phyloP scores from a whole-genome alignment of 495 filamentous ascomycete genomes.

The Lepidopterella palustris region DNA sequence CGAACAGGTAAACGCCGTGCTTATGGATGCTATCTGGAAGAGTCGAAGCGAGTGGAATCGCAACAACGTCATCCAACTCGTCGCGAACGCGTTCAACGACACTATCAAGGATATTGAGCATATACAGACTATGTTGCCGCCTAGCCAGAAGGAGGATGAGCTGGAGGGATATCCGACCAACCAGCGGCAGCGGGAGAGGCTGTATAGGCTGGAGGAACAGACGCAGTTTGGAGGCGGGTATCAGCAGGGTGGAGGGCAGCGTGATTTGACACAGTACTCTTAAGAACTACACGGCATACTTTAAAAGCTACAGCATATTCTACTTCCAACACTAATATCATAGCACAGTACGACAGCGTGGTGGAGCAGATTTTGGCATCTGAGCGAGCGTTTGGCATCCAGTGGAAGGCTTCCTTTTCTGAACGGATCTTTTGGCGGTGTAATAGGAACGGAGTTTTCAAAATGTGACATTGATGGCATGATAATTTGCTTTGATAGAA shows the following conservation, averaged over 20 bases:
- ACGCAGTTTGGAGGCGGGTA: neutral
- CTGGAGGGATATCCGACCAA: neutral
- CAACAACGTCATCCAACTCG: conserved; percentile 54
- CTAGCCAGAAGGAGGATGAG: conserved; percentile 16
- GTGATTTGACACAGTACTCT: neutral
- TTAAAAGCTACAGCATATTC: no score
- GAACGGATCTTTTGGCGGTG: no score
- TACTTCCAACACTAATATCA: no score
- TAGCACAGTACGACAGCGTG: no score
- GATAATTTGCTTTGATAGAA: no score
- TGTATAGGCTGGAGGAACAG: neutral
- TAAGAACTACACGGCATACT: no score
- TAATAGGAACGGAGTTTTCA: no score
- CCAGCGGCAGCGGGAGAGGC: neutral
- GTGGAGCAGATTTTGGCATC: no score
- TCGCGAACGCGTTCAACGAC: conserved; percentile 67
- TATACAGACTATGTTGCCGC: conserved; percentile 49
- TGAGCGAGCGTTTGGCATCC: no score
- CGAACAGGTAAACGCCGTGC: conserved; percentile 81
- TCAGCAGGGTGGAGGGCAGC: neutral
- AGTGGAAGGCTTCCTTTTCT: no score
- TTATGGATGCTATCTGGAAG: conserved; percentile 87
- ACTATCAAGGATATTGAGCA: conserved; percentile 73
- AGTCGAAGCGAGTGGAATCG: conserved; percentile 74
- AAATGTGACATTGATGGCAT: no score